phyloP scores from a whole-genome alignment of 805 yeast species.

The Saccharomycopsis fermentans region DNA sequence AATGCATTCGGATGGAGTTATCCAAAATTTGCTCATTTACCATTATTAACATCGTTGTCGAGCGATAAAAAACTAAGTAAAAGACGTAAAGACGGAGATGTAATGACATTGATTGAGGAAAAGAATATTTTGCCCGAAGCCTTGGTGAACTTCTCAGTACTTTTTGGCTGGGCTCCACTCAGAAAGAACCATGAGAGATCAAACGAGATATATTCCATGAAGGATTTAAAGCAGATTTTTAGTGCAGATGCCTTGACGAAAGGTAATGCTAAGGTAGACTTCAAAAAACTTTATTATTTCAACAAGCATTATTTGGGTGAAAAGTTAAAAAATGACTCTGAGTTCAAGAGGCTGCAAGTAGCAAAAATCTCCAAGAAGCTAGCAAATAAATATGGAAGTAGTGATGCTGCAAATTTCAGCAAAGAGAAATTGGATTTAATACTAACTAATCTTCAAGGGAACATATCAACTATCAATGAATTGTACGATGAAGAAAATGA shows the following conservation, averaged over 20 bases:
- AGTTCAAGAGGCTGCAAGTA: constrained; percentile 20
- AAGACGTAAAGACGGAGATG: constrained; percentile 73
- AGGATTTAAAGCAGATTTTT: constrained; percentile 47
- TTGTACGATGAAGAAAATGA: constrained; percentile 22
- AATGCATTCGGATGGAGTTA: constrained; percentile 76
- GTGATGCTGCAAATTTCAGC: constrained; percentile 19
- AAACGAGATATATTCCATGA: constrained; percentile 42
- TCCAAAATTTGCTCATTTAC: constrained; percentile 83
- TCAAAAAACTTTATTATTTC: constrained; percentile 61
- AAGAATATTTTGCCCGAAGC: constrained; percentile 81
- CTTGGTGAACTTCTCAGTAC: constrained; percentile 70
- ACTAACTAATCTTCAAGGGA: constrained; percentile 36
- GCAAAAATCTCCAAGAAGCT: constrained; percentile 28
- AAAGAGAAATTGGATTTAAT: constrained; percentile 30
- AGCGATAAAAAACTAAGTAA: constrained; percentile 74
- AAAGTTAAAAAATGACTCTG: constrained; percentile 31
- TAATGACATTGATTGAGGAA: constrained; percentile 34
- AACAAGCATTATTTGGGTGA: constrained; percentile 57
- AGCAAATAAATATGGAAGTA: constrained; percentile 20
- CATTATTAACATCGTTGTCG: constrained; percentile 61
- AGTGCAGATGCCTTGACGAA: constrained; percentile 67
- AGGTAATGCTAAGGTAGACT: constrained; percentile 90
- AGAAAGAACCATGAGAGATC: constrained; percentile 34
- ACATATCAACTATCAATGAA: constrained; percentile 45
- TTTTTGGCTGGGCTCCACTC: constrained; percentile 93